These are phyloP conservation scores for Aethionema arabicum DNA, from an alignment of 345 rosid species.

Conservation along the genomic window DNA sequence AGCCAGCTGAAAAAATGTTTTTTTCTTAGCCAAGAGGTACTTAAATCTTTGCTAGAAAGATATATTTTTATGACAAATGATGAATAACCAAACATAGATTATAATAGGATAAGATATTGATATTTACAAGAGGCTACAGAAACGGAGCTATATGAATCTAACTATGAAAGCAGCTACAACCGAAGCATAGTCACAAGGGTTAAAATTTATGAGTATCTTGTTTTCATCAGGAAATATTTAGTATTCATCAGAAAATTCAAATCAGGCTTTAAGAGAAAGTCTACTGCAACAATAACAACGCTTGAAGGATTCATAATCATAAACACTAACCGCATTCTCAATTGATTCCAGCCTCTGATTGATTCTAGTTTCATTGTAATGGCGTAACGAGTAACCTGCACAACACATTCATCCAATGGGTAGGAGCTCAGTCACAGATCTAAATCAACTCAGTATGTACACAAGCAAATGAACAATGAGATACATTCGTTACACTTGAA, in stretches of 20 bases:
- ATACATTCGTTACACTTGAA: not conserved
- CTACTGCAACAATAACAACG: no score
- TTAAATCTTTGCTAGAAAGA: not conserved
- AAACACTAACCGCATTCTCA: constrained; percentile 60
- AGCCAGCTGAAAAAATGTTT: not conserved
- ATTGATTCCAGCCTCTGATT: constrained; percentile 67
- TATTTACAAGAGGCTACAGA: constrained; percentile 10
- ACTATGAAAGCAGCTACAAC: constrained; percentile 11
- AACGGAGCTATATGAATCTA: constrained; percentile 3
- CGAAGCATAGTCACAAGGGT: not conserved
- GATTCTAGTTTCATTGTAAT: constrained; percentile 55
- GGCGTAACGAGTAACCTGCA: constrained; percentile 64
- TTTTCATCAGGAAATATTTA: not conserved
- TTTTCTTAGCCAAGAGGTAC: not conserved
- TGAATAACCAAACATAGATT: not conserved
- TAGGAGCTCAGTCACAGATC: constrained; percentile 15
- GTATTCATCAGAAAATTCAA: not conserved
- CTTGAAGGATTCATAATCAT: not conserved
- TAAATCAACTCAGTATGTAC: constrained; percentile 6
- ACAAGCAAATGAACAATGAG: constrained; percentile 2
- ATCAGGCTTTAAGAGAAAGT: not conserved
- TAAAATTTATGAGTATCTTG: not conserved
- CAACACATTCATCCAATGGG: constrained; percentile 25
- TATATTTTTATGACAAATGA: not conserved
- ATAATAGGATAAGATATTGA: not conserved